Conservation (phyloP, 225 moss, liverwort and hornwort species). For the Ulota crispa region DNA sequence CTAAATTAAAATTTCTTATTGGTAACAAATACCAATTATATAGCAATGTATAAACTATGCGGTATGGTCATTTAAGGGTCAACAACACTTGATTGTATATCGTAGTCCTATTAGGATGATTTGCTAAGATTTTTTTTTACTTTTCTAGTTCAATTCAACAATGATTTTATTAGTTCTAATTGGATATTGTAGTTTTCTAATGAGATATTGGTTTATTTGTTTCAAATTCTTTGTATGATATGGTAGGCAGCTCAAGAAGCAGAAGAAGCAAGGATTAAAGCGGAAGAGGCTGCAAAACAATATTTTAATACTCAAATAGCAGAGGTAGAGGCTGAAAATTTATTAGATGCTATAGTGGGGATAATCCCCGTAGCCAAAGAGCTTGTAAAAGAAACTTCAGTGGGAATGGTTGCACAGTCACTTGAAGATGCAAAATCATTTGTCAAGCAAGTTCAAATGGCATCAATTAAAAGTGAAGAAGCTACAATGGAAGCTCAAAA, state of each 20-base stretch:
- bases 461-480: conserved; percentile 36
- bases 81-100: too few species aligned
- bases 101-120: fast-evolving
- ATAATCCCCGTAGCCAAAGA: conserved; percentile 48
- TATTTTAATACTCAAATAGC: conserved; percentile 60
- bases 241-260: conserved; percentile 38
- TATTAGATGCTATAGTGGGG: conserved; percentile 38
- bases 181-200: background rate
- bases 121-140: fast-evolving
- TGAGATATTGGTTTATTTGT: background rate
- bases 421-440: conserved; percentile 39
- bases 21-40: too few species aligned
- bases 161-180: background rate
- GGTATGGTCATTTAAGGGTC: too few species aligned
- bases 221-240: fast-evolving
- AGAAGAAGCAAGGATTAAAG: conserved; percentile 43
- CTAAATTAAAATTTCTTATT: too few species aligned
- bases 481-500: conserved; percentile 46
- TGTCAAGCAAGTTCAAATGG: conserved; percentile 34
- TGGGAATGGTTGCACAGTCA: conserved; percentile 23
- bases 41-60: too few species aligned
- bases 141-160: background rate
- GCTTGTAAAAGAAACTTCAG: conserved; percentile 47
- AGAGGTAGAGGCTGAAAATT: conserved; percentile 41
- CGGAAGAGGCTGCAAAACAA: conserved; percentile 41